Base-by-base conservation (phyloP, 371 early-diverging fungal genomes). In the Mucor lusitanicus region DNA sequence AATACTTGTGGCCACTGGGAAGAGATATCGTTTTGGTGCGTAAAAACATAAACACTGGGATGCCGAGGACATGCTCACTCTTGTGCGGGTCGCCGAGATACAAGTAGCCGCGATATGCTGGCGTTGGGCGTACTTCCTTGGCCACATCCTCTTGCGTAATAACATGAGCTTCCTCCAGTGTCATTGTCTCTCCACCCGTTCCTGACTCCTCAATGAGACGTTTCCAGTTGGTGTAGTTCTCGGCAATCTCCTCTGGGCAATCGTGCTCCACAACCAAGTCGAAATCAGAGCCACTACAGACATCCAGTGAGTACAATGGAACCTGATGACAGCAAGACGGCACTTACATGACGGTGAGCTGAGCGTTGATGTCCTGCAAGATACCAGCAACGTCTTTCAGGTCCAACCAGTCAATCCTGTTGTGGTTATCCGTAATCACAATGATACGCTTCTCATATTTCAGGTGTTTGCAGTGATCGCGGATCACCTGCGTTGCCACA, bases 371-470 rank as follows among this genome's bases (percentile, higher is more conserved):
- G 1, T 67, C 62, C 17, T 57, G 63, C 9, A 90, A 67, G 55
- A 79, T 78, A 0, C 69, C 59, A 8, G 71, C 64, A 27, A 91
- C 81, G 13, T 67, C 69, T 9, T 84, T 81, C 23, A 74, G 53
- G 39, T 85, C 87, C 11, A 72, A 76, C 61, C 77, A 71, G 68
- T 88, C 82, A 37, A 90, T 81, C n/a, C 59, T 40, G 3, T 78
- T 70, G 23, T 72, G 79, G 2, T 81, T 87, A 68, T 89, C 87
- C 2, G 93, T 91, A 33, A 91, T 76, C 1, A 94, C 59, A 39
- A 79, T 82, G 4, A 94, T 86, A 37, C 76, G 81, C 65, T 91
- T 92, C 21, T 70, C 75, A 62, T 85, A 94, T 68, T 91, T 92
- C 23, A 88, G 69, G 0, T 87, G 70, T 61, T 77, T 79, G 67